Conservation (phyloP, 2,329 filamentous ascomycete genomes). For the Colletotrichum euphorbiae region DNA sequence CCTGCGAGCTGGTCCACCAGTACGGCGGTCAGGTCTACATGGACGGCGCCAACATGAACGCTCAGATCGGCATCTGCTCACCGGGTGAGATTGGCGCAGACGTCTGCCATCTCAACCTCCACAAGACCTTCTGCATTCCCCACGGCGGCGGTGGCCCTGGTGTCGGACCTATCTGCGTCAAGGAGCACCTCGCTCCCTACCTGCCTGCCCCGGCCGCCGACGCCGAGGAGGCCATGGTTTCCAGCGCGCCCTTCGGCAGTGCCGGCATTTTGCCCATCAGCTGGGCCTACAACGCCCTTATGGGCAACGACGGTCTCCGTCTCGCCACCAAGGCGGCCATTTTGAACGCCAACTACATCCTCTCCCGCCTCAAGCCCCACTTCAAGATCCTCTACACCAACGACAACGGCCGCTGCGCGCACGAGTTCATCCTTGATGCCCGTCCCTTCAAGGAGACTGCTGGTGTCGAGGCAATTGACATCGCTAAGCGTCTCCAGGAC, state of each 20-base stretch:
- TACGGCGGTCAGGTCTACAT: conserved; percentile 96
- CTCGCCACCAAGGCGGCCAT: conserved; percentile 92
- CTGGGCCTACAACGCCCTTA: conserved; percentile 95
- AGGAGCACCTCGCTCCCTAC: conserved; percentile 80
- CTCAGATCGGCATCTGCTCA: conserved; percentile 94
- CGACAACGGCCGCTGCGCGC: conserved; percentile 85
- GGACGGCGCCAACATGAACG: conserved; percentile 99
- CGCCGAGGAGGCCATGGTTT: conserved; percentile 69
- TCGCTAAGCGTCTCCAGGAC: conserved; percentile 96
- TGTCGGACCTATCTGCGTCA: conserved; percentile 93
- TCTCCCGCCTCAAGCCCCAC: conserved; percentile 85
- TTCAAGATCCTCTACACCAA: conserved; percentile 97
- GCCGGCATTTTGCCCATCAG: conserved; percentile 94
- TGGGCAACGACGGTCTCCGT: conserved; percentile 85
- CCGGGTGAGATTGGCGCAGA: conserved; percentile 96
- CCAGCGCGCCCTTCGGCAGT: conserved; percentile 86
- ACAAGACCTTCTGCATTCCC: conserved; percentile 99
- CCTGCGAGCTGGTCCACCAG: conserved; percentile 85
- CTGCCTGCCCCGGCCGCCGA: conserved; percentile 68
- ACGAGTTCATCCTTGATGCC: conserved; percentile 96
- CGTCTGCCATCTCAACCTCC: conserved; percentile 95
- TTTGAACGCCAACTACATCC: conserved; percentile 98
- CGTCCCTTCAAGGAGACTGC: conserved; percentile 85
- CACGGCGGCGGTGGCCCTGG: conserved; percentile 95
- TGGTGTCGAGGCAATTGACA: conserved; percentile 91